Conservation (phyloP, 2,329 filamentous ascomycete species). For the Paecilomyces niveus region DNA sequence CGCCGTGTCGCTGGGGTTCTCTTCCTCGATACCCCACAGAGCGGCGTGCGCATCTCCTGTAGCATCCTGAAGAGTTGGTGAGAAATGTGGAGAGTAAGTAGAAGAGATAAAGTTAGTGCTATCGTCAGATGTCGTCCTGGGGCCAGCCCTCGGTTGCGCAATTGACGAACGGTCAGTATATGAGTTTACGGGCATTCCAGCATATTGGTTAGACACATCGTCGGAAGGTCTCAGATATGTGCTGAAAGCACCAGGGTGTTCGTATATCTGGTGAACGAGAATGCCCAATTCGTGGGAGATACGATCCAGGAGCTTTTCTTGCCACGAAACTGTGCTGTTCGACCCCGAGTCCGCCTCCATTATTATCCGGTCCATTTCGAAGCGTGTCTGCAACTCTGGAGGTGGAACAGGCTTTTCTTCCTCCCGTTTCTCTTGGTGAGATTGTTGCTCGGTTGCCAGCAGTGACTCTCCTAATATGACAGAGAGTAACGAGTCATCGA, state of each 20-base stretch:
- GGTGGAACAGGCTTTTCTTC: conserved; percentile 13
- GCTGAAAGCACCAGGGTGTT: conserved; percentile 82
- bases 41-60: conserved; percentile 45
- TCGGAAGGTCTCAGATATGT: conserved; percentile 65
- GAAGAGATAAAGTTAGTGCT: conserved; percentile 18
- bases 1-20: conserved; percentile 19
- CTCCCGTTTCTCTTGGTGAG: conserved; percentile 8
- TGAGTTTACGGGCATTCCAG: conserved; percentile 56
- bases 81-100: conserved; percentile 39
- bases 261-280: conserved; percentile 73
- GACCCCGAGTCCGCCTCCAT: conserved; percentile 20
- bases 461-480: conserved; percentile 81
- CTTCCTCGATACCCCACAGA: conserved; percentile 61
- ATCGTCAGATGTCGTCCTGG: conserved; percentile 13
- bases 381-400: conserved; percentile 28
- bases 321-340: conserved; percentile 21
- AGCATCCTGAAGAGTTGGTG: conserved; percentile 40
- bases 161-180: conserved; percentile 9
- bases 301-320: conserved; percentile 70
- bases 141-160: conserved; percentile 9
- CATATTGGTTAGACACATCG: conserved; percentile 61
- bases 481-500: conserved; percentile 77
- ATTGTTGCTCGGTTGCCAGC: conserved; percentile 22
- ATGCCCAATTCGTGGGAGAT: conserved; percentile 82
- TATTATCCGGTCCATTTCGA: conserved; percentile 26